Evolutionary conservation across 1,284 basidiomycete species (phyloP).

Genomic region (Phlebopus sp.): DNA sequence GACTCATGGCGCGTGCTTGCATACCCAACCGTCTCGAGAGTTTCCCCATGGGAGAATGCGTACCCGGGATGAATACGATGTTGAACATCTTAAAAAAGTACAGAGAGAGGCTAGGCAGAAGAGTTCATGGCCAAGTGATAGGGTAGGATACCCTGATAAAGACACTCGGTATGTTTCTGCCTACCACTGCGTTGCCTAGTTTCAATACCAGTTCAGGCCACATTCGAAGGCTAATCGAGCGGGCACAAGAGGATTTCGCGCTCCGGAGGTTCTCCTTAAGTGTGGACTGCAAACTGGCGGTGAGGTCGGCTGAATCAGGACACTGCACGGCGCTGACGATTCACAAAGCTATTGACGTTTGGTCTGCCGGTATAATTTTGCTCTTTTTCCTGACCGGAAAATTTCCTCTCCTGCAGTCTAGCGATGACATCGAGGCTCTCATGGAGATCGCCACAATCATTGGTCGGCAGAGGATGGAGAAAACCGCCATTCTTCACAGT

Average conservation of each 20-base stretch:
- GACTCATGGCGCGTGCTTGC: slow-evolving; percentile 62
- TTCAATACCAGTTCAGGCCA: slow-evolving; percentile 52
- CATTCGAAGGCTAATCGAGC: slow-evolving; percentile 94
- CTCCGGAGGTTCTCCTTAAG: slow-evolving; percentile 95
- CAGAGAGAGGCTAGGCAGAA: slow-evolving; percentile 65
- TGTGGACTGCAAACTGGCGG: slow-evolving; percentile 93
- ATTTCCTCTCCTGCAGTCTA: slow-evolving; percentile 94
- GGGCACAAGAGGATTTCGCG: slow-evolving; percentile 94
- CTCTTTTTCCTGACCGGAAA: slow-evolving; percentile 91
- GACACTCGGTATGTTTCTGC: slow-evolving; percentile 50
- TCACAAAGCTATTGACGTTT: slow-evolving; percentile 85
- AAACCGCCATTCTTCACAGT: slow-evolving; percentile 89
- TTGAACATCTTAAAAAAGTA: slow-evolving; percentile 45
- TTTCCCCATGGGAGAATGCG: slow-evolving; percentile 66
- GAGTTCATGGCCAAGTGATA: slow-evolving; percentile 54
- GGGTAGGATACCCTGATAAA: slow-evolving; percentile 72
- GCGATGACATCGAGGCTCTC: slow-evolving; percentile 92
- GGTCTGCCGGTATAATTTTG: slow-evolving; percentile 92
- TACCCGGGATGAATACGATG: slow-evolving; percentile 39
- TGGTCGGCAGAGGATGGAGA: slow-evolving; percentile 83
- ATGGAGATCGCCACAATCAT: slow-evolving; percentile 93
- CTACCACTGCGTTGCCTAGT: slow-evolving; percentile 1
- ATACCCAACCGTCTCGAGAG: slow-evolving; percentile 59
- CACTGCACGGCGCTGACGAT: slow-evolving; percentile 8
- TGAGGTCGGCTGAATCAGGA: slow-evolving; percentile 35